These are phyloP conservation scores for Rhododendron henanense DNA, from an alignment of 148 eudicot species.

Conservation along the genomic window DNA sequence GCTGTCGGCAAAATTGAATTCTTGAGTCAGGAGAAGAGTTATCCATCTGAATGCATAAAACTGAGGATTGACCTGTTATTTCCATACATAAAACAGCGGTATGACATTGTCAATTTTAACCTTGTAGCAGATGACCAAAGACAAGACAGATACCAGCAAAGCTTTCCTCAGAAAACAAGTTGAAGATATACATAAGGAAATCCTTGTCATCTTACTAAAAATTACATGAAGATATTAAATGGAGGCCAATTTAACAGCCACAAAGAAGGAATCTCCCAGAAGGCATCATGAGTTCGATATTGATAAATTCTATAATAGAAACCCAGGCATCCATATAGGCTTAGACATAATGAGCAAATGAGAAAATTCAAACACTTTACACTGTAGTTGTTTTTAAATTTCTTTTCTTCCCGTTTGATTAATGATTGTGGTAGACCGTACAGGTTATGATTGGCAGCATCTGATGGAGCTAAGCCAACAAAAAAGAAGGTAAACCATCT, in stretches of 20 bases:
- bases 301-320: neutral
- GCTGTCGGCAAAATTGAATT: slow-evolving; percentile 81
- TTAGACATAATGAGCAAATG: neutral
- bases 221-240: neutral
- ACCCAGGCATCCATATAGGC: neutral
- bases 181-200: neutral
- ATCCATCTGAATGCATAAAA: slow-evolving; percentile 99
- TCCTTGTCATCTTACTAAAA: neutral
- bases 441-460: neutral
- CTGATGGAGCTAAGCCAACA: neutral
- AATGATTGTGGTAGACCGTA: neutral
- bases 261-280: neutral
- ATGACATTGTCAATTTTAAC: neutral
- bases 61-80: slow-evolving; percentile 91
- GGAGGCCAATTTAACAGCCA: neutral
- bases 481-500: neutral
- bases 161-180: neutral
- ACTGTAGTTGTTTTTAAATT: neutral
- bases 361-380: neutral
- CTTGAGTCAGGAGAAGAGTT: slow-evolving; percentile 97
- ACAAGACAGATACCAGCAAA: neutral
- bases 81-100: slow-evolving; percentile 9
- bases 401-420: neutral
- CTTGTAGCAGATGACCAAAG: neutral
- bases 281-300: neutral